Base-by-base conservation (phyloP, 2,329 filamentous ascomycete genomes). In the Talaromyces sp. region DNA sequence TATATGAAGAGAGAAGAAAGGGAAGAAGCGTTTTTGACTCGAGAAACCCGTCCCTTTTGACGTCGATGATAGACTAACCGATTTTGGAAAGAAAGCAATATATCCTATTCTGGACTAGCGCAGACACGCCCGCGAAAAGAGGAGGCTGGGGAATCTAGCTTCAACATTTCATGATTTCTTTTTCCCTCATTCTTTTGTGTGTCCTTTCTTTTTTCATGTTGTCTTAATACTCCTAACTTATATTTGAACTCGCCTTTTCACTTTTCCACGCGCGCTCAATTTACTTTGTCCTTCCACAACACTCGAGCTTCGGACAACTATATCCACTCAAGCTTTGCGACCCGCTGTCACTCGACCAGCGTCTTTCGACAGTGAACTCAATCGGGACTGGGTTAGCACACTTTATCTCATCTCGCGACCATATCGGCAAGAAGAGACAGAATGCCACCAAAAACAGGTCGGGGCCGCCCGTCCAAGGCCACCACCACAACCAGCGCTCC, bases 381-480 rank as follows among this genome's bases (percentile, higher is more conserved):
- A 60, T 7, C 58, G 33, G 33, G 7, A n/a, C 5, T 31, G 60
- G 9, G n/a, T 9, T n/a, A 49, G 13, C 31, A 15, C 39, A 31
- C 11, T 27, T n/a, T 19, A 13, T 15, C 9, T 37, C 10, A n/a
- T 47, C n/a, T 37, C 52, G 35, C 43, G 22, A 9, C 5, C 45
- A 3, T 15, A n/a, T 22, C 27, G 11, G 8, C 8, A 58, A 39
- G 15, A 27, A 27, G 33, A 11, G 6, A 35, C 17, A 56, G 25
- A 61, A 76, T 77, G 73, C 72, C 72, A 25, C 74, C 73, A 9
- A 77, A 76, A 64, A 68, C 68, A 41, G 71, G 69, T 31, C 63
- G 67, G 67, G 64, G 65, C 25, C 67, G 49, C 47, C 70, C 66
- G 56, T 13, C 22, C 39, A 76, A 74, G 58, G 56, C 66, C 45